Conservation (phyloP, 2,329 filamentous ascomycete genomes). For the Talaromyces rugulosus region DNA sequence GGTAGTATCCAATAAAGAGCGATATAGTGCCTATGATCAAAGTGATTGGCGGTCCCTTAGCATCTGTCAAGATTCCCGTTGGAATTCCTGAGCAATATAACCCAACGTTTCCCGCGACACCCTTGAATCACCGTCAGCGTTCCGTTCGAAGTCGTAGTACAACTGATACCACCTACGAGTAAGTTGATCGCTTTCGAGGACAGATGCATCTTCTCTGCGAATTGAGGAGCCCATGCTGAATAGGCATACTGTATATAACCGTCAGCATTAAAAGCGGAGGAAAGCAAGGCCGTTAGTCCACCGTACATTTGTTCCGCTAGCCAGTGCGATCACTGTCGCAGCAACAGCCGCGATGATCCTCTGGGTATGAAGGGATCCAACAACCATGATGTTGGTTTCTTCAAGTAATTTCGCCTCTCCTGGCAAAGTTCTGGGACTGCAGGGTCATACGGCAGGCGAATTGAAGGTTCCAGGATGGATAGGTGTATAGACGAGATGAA, state of each 20-base stretch:
- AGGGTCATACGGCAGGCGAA: background rate
- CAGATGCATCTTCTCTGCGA: constrained; percentile 78
- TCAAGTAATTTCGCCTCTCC: constrained; percentile 2
- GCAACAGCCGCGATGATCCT: constrained; percentile 80
- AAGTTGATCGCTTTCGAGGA: constrained; percentile 92
- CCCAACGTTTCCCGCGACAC: constrained; percentile 61
- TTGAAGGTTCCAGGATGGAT: background rate
- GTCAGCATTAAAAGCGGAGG: background rate
- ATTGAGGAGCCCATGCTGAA: constrained; percentile 95
- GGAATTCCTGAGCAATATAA: constrained; percentile 93
- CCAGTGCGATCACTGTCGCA: constrained; percentile 77
- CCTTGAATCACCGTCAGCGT: constrained; percentile 30
- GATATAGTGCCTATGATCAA: constrained; percentile 70
- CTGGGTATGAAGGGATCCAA: constrained; percentile 38
- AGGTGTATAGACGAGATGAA: background rate
- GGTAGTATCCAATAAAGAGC: constrained; percentile 78
- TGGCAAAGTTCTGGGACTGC: background rate
- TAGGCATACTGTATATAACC: constrained; percentile 74
- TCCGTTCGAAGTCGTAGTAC: background rate
- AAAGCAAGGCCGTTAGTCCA: background rate
- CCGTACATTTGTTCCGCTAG: constrained; percentile 84
- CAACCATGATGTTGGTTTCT: constrained; percentile 20
- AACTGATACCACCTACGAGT: constrained; percentile 57
- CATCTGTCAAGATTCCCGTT: constrained; percentile 81
- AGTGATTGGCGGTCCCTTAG: constrained; percentile 72